A percentile compares a stretch with the other conserved stretches of the same genome.
phyloP scores from a whole-genome alignment of 73 alveolate genomes.

The Uronychia setigera region DNA sequence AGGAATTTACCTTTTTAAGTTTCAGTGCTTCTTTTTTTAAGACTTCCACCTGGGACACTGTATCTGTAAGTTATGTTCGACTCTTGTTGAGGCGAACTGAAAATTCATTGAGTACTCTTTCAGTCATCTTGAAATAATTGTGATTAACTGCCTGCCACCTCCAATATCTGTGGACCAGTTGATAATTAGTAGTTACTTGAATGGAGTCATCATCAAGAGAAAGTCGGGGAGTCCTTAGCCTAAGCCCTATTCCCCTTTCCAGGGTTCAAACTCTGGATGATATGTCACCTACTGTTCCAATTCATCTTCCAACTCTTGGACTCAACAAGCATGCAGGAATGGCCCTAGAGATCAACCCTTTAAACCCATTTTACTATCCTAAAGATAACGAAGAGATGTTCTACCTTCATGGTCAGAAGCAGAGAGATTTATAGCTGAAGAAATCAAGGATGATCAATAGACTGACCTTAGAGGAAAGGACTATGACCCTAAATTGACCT shows the following conservation, averaged over 20 bases:
- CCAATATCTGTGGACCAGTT: not conserved
- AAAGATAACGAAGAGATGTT: not conserved
- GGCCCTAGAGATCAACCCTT: not conserved
- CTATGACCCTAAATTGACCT: not conserved
- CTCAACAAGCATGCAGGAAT: not conserved
- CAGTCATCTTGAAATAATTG: not conserved
- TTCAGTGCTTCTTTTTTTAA: constrained; percentile 20
- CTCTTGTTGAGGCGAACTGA: constrained; percentile 12
- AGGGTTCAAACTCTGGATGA: not conserved
- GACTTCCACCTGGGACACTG: constrained; percentile 8
- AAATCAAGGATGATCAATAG: not conserved
- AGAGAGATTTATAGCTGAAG: not conserved
- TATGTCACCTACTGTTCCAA: not conserved
- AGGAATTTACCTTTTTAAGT: not conserved
- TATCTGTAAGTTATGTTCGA: constrained; percentile 12
- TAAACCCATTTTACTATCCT: not conserved
- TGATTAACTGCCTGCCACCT: not conserved
- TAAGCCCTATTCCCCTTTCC: not conserved
- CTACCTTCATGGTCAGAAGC: not conserved
- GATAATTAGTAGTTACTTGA: not conserved
- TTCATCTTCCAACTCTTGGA: not conserved
- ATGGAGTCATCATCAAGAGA: not conserved
- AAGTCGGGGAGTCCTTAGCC: not conserved
- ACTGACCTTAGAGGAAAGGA: not conserved
- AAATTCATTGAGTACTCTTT: constrained; percentile 11